phyloP scores from a whole-genome alignment of 2,329 filamentous ascomycete species.

The Colletotrichum sublineola region DNA sequence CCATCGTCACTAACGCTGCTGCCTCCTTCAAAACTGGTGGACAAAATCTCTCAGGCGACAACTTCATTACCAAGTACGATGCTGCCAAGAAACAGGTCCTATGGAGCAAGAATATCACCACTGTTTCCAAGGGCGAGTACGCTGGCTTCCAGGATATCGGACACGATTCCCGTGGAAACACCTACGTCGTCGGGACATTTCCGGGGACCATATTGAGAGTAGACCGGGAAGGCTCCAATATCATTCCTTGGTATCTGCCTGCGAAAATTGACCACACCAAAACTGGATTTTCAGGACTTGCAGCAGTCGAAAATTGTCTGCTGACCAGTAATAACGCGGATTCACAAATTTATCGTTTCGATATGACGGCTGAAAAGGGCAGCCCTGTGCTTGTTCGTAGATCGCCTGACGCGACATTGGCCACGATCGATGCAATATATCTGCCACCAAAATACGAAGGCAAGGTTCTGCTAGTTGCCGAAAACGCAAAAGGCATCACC shows the following conservation, averaged over 20 bases:
- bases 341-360: constrained; percentile 43
- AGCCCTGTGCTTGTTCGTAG: constrained; percentile 39
- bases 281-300: constrained; percentile 43
- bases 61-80: constrained; percentile 45
- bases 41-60: constrained; percentile 42
- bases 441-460: constrained; percentile 51
- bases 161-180: constrained; percentile 42
- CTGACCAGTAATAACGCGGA: constrained; percentile 39
- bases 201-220: constrained; percentile 43
- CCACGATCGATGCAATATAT: constrained; percentile 49
- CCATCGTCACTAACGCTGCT: constrained; percentile 42
- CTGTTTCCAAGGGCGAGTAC: constrained; percentile 40
- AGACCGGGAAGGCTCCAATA: constrained; percentile 27
- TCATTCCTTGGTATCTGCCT: constrained; percentile 43
- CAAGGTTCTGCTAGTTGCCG: constrained; percentile 52
- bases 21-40: constrained; percentile 42
- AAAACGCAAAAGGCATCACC: constrained; percentile 50
- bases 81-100: constrained; percentile 38
- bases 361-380: constrained; percentile 38
- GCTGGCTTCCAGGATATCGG: constrained; percentile 44
- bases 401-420: constrained; percentile 30
- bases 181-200: constrained; percentile 43
- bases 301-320: constrained; percentile 30
- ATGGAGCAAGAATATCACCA: constrained; percentile 43
- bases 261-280: constrained; percentile 33